Conservation (phyloP, 2,329 filamentous ascomycete species). For the Alternaria tenuissima region DNA sequence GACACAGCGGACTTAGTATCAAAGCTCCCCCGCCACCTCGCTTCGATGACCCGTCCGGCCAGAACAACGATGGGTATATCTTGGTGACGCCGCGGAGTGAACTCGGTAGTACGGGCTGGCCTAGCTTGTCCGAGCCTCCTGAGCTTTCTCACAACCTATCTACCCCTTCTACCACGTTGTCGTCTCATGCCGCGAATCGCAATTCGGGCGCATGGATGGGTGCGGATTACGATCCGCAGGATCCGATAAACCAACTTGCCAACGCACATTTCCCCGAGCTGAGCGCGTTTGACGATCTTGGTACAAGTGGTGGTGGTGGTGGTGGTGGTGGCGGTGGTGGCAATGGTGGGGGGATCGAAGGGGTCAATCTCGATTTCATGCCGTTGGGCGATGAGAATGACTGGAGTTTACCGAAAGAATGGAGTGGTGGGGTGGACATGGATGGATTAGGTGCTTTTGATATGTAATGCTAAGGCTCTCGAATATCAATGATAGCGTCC, state of each 20-base stretch:
- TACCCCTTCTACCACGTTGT: conserved; percentile 15
- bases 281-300: conserved; percentile 18
- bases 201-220: conserved; percentile 38
- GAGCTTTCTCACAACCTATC: conserved; percentile 22
- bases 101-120: conserved; percentile 29
- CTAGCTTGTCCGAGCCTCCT: conserved; percentile 21
- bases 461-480: conserved; percentile 12
- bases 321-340: not conserved
- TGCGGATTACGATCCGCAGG: conserved; percentile 33
- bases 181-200: not conserved
- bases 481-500: conserved; percentile 35
- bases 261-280: conserved; percentile 48
- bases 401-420: conserved; percentile 16
- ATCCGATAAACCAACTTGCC: conserved; percentile 36
- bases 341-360: conserved; percentile 2
- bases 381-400: conserved; percentile 32
- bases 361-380: conserved; percentile 45
- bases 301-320: not conserved
- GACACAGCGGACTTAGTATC: conserved; percentile 28
- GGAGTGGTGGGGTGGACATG: conserved; percentile 36
- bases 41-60: conserved; percentile 17
- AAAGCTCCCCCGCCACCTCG: conserved; percentile 25
- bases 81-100: conserved; percentile 43
- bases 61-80: conserved; percentile 36
- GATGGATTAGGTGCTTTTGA: conserved; percentile 38